phyloP scores from a whole-genome alignment of 139 green algal genomes.

The Pseudopediastrum boryanum region DNA sequence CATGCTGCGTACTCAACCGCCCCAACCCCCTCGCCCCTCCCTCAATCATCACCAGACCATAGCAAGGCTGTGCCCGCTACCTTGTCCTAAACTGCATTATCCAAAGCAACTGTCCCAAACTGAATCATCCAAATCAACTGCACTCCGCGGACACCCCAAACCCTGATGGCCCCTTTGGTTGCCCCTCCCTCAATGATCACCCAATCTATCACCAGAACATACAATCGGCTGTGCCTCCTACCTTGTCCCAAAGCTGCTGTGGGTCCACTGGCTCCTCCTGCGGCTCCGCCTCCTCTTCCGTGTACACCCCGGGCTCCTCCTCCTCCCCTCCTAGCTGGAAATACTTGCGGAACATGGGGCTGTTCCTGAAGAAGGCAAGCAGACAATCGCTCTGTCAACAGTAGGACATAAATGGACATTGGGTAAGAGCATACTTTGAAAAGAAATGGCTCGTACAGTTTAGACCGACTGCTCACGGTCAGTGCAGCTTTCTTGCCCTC shows the following conservation, averaged over 20 bases:
- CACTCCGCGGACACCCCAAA: not conserved
- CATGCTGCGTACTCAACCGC: too few relatives aligned
- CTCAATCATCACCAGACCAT: too few relatives aligned
- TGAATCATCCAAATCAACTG: not conserved
- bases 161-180: not conserved
- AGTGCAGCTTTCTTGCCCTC: too few relatives aligned
- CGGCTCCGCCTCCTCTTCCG: conserved; percentile 24
- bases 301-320: conserved; percentile 11
- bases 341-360: conserved; percentile 48
- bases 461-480: too few relatives aligned
- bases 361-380: conserved; percentile 24
- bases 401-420: too few relatives aligned
- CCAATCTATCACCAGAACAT: too few relatives aligned
- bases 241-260: conserved; percentile 46
- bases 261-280: conserved; percentile 13
- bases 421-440: too few relatives aligned
- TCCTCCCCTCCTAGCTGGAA: conserved; percentile 49
- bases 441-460: too few relatives aligned
- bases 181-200: not conserved
- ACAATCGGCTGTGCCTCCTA: too few relatives aligned
- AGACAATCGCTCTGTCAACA: not conserved
- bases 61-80: too few relatives aligned
- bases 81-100: not conserved
- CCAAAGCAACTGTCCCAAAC: not conserved
- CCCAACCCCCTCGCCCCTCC: too few relatives aligned